These are phyloP conservation scores for Chaetomidium leptoderma DNA, from an alignment of 495 filamentous ascomycete genomes.

Conservation along the genomic window DNA sequence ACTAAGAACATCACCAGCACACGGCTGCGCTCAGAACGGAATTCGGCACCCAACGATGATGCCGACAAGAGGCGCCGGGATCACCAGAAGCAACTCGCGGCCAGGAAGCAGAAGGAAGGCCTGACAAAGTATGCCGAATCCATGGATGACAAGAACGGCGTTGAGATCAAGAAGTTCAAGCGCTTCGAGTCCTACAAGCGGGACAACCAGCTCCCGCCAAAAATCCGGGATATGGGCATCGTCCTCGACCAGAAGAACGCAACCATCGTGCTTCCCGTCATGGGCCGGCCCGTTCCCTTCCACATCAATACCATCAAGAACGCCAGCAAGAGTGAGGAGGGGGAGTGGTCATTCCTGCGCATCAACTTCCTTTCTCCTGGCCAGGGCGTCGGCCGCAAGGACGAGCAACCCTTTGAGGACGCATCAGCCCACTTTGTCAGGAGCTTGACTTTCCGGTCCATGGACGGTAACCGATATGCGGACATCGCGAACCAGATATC, in stretches of 20 bases:
- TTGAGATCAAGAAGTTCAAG: constrained; percentile 92
- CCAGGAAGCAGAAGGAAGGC: constrained; percentile 85
- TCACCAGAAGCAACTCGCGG: constrained; percentile 86
- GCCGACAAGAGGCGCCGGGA: constrained; percentile 81
- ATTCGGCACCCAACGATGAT: constrained; percentile 79
- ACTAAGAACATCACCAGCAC: constrained; percentile 91
- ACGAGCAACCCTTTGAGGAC: constrained; percentile 98
- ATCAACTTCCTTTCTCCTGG: constrained; percentile 98
- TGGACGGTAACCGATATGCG: constrained; percentile 78
- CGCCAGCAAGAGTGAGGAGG: constrained; percentile 89
- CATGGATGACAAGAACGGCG: constrained; percentile 81
- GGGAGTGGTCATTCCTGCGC: constrained; percentile 85
- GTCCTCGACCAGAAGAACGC: constrained; percentile 85
- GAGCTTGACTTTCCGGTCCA: constrained; percentile 89
- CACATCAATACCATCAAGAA: constrained; percentile 99
- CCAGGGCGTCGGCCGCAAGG: constrained; percentile 95
- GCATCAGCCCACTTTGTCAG: constrained; percentile 91
- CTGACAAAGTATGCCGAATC: constrained; percentile 74
- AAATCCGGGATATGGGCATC: constrained; percentile 78
- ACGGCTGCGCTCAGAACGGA: constrained; percentile 84
- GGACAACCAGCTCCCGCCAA: constrained; percentile 85
- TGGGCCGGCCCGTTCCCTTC: constrained; percentile 96
- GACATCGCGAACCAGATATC: constrained; percentile 86
- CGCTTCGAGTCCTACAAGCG: constrained; percentile 98
- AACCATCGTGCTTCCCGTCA: constrained; percentile 89